phyloP scores from a whole-genome alignment of 2,329 filamentous ascomycete species.

The Paecilomyces sp. region DNA sequence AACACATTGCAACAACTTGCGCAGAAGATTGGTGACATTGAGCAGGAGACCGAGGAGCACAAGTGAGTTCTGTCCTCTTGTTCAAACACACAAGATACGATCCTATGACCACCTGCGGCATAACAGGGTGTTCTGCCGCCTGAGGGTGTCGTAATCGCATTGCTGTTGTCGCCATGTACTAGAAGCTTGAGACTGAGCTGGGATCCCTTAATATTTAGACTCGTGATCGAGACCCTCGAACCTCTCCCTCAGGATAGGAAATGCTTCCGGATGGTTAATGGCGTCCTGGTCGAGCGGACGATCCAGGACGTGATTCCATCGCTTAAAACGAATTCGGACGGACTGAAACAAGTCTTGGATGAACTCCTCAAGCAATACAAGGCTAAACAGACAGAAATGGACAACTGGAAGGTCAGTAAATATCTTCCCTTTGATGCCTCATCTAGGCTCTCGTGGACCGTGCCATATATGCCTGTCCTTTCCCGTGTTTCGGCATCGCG shows the following conservation, averaged over 20 bases:
- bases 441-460: conserved; percentile 2
- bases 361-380: conserved; percentile 97
- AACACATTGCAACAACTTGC: conserved; percentile 81
- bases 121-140: not conserved
- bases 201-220: conserved; percentile 46
- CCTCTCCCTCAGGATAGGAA: conserved; percentile 80
- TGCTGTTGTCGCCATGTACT: not conserved
- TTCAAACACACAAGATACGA: not conserved
- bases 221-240: conserved; percentile 85
- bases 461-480: not conserved
- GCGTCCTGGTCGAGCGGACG: conserved; percentile 87
- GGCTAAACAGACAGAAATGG: conserved; percentile 85
- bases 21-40: conserved; percentile 93
- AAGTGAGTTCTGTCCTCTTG: conserved; percentile 57
- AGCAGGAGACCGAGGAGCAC: conserved; percentile 95
- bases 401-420: conserved; percentile 86
- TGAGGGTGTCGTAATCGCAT: not conserved
- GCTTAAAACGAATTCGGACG: conserved; percentile 87
- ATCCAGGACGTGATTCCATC: conserved; percentile 88
- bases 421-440: not conserved
- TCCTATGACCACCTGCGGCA: not conserved
- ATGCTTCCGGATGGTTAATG: conserved; percentile 98
- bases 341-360: conserved; percentile 86
- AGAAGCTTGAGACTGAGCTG: not conserved
- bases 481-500: not conserved